These are phyloP conservation scores for Eremomyces bilateralis DNA, from an alignment of 495 filamentous ascomycete genomes.

Conservation along the genomic window DNA sequence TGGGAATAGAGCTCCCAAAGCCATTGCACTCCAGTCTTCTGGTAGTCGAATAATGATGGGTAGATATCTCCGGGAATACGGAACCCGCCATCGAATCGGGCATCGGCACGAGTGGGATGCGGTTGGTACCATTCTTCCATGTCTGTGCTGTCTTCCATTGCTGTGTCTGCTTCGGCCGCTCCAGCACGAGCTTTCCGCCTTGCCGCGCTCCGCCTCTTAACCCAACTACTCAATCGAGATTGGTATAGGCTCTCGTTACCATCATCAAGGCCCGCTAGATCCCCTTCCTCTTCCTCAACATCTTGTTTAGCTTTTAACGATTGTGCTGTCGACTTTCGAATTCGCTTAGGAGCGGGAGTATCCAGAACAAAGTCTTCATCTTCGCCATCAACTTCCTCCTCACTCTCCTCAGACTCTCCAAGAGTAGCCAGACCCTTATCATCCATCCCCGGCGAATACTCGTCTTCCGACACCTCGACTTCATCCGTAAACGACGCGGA, in stretches of 20 bases:
- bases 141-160: conserved; percentile 5
- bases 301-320: conserved; percentile 3
- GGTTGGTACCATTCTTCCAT: conserved; percentile 66
- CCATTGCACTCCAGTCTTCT: conserved; percentile 91
- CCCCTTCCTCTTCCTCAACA: conserved; percentile 30
- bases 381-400: conserved; percentile 21
- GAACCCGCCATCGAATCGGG: conserved; percentile 39
- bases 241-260: conserved; percentile 77
- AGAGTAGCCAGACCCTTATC: conserved; percentile 11
- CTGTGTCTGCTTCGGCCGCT: conserved; percentile 6
- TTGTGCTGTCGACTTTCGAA: conserved; percentile 20
- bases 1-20: conserved; percentile 82
- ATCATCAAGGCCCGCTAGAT: conserved; percentile 66
- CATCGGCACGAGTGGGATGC: conserved; percentile 57
- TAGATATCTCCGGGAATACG: conserved; percentile 79
- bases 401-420: conserved; percentile 14
- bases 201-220: conserved; percentile 41
- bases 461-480: conserved; percentile 11
- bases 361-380: conserved; percentile 24
- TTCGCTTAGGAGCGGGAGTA: conserved; percentile 13
- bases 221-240: conserved; percentile 53
- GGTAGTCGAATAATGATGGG: conserved; percentile 79
- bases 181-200: conserved; percentile 24
- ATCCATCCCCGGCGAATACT: conserved; percentile 11
- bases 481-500: background rate